Conservation (phyloP, 176 grass and related monocot species). For the Bothriochloa decipiens region DNA sequence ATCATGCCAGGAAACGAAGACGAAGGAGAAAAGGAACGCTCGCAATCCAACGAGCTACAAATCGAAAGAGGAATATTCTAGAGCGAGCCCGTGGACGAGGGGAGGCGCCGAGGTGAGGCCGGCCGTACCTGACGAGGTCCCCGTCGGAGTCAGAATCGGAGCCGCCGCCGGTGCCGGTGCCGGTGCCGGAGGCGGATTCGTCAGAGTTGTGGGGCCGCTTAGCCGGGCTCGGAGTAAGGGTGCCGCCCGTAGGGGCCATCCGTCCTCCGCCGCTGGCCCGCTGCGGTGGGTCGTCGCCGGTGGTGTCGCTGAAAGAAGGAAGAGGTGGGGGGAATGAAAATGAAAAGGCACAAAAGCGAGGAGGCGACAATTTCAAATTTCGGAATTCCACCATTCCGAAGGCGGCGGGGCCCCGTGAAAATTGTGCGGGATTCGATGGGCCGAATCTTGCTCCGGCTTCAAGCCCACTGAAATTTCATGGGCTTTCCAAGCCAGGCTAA, state of each 20-base stretch:
- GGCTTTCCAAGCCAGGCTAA: background rate
- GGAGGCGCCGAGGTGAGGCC: background rate
- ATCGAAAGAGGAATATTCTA: background rate
- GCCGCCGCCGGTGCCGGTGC: background rate
- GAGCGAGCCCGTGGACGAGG: background rate
- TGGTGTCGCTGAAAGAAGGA: background rate
- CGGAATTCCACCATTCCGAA: background rate
- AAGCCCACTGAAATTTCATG: background rate
- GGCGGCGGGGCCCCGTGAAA: background rate
- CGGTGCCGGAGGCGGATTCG: background rate
- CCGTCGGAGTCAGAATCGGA: slow-evolving; percentile 30
- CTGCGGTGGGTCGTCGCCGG: slow-evolving; percentile 19
- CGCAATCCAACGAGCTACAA: background rate
- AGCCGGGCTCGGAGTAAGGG: background rate
- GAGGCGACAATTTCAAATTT: slow-evolving; percentile 17
- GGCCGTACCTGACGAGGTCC: slow-evolving; percentile 39
- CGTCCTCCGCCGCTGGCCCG: slow-evolving; percentile 1
- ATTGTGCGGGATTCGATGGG: background rate
- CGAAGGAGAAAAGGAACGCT: background rate
- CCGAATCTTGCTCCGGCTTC: background rate
- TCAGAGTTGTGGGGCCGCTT: slow-evolving; percentile 6
- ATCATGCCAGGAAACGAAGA: background rate
- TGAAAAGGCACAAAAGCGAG: background rate
- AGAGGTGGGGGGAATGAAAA: background rate
- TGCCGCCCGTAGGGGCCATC: background rate